Base-by-base conservation (phyloP, 108 stramenopile species). In the Epipyxis sp. region DNA sequence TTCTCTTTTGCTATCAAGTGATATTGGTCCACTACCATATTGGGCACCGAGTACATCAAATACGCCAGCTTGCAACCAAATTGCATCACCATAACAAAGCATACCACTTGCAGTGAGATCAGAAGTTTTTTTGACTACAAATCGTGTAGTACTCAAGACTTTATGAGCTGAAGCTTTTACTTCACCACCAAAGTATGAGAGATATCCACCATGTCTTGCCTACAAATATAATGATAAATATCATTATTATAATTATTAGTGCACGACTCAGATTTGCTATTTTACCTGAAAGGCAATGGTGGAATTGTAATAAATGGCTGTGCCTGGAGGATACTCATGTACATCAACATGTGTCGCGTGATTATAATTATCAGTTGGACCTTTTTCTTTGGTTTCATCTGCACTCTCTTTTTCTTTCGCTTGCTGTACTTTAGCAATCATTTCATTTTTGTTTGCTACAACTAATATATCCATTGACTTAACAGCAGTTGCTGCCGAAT, bases 161-260 rank as follows among this genome's bases (percentile, higher is more conserved):
- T 74, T 74, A 42, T 74, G 71, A 30, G 71, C 71, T 6, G 32
- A 34, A 6, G 71, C 71, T 32, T 74, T 74, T 37, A 74, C 50
- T 10, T 74, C 71, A 39, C 3, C 10, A 16, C 41, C 6, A 37
- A 6, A 10, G 42, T 13, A 74, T 13, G 13, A 35, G 42, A 74
- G 43, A 57, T 13, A 74, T 3, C 71, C 71, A 39, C 71, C 71
- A 37, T 74, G 71, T 20, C 71, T 39, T 42, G 46, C 50, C 35
- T 74, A 20, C 65, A 20, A 67, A 42, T 67, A 67, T 20, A 20
- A 67, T 50, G 46, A 50, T 20, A 50, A 50, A 50, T 50, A 20
- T 6, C n/a, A n/a, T n/a, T n/a, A n/a, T n/a, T n/a, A n/a, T n/a
- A n/a, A n/a, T n/a, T n/a, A n/a, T n/a, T n/a, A n/a, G n/a, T n/a